Percentiles rank a stretch among this genome's conserved stretches.
phyloP scores from a whole-genome alignment of 345 rosid species.

The Euclidium syriacum region DNA sequence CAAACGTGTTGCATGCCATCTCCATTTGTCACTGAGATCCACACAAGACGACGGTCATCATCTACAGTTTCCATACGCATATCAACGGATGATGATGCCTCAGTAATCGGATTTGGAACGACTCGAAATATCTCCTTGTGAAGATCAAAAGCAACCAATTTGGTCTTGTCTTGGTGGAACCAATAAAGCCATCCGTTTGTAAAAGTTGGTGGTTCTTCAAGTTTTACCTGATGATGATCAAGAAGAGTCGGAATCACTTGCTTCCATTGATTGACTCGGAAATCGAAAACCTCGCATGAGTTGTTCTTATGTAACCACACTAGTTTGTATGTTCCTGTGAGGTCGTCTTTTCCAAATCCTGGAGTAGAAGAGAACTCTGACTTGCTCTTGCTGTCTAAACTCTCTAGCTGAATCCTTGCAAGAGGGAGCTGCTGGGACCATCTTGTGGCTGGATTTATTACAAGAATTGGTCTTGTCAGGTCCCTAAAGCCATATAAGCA shows the following conservation, averaged over 20 bases:
- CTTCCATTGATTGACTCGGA: neutral
- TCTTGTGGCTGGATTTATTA: constrained; percentile 3
- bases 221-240: neutral
- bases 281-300: neutral
- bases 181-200: neutral
- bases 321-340: neutral
- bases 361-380: neutral
- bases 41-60: neutral
- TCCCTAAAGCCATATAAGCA: neutral
- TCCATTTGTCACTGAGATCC: neutral
- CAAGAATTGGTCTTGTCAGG: neutral
- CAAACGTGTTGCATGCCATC: constrained; percentile 1
- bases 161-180: neutral
- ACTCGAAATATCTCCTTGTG: neutral
- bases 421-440: neutral
- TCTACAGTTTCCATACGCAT: neutral
- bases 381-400: neutral
- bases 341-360: neutral
- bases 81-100: neutral
- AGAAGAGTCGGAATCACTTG: neutral
- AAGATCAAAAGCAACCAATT: constrained; percentile 8
- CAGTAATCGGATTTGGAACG: neutral
- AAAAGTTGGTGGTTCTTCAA: neutral
- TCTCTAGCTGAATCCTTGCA: neutral
- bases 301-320: neutral